Evolutionary conservation across 106 monocot genomes (phyloP).

Genomic region (Phalaenopsis equestris): DNA sequence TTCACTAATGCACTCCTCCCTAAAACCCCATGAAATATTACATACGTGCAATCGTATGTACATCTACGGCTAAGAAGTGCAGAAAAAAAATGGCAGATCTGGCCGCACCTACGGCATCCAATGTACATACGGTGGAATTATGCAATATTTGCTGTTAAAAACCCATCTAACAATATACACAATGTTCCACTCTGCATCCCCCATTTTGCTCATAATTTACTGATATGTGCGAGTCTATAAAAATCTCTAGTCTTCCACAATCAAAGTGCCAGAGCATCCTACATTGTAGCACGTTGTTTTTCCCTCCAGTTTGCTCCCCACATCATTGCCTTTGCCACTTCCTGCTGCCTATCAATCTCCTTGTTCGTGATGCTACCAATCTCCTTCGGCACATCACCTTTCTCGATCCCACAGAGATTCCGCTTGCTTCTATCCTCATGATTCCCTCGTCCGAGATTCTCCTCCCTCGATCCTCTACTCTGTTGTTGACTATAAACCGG

Average conservation of each 20-base stretch:
- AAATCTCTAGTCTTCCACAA: neutral
- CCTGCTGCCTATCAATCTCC: constrained; percentile 46
- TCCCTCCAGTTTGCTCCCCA: constrained; percentile 84
- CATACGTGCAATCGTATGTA: too few relatives aligned
- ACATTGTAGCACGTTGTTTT: constrained; percentile 18
- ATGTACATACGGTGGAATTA: too few relatives aligned
- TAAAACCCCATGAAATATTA: too few relatives aligned
- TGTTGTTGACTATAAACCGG: neutral
- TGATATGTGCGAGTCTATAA: neutral
- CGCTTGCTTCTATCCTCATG: constrained; percentile 5
- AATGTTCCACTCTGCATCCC: too few relatives aligned
- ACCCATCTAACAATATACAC: too few relatives aligned
- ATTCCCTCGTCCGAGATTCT: neutral
- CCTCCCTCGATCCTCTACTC: constrained; percentile 8
- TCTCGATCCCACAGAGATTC: constrained; percentile 11
- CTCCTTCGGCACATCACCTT: constrained; percentile 27
- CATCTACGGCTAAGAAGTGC: too few relatives aligned
- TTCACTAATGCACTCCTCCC: too few relatives aligned
- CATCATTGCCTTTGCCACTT: constrained; percentile 74
- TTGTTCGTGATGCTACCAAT: constrained; percentile 5
- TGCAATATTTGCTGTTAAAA: too few relatives aligned
- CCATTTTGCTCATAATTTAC: too few relatives aligned
- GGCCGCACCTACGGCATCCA: too few relatives aligned
- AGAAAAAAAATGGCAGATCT: too few relatives aligned
- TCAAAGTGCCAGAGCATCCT: constrained; percentile 12